phyloP scores from a whole-genome alignment of 495 filamentous ascomycete species.

The Oidiodendron maius region DNA sequence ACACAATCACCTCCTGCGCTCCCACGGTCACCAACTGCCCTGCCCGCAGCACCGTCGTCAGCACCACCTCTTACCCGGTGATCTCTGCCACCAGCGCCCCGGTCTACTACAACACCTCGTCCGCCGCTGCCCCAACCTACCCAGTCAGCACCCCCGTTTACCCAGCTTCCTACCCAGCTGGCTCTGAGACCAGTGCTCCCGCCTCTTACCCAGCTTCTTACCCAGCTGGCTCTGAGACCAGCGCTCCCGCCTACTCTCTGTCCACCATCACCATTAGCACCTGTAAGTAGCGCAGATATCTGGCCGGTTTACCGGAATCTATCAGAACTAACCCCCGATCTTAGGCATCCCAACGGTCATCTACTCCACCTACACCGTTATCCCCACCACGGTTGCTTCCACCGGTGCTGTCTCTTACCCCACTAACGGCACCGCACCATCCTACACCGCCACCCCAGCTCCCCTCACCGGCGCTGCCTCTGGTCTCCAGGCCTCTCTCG shows the following conservation, averaged over 20 bases:
- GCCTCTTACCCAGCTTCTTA: slow-evolving; percentile 26
- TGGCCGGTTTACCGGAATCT: slow-evolving; percentile 8
- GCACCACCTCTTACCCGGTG: slow-evolving; percentile 21
- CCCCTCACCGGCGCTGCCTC: slow-evolving; percentile 33
- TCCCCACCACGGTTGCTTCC: slow-evolving; percentile 46
- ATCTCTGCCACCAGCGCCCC: slow-evolving; percentile 20
- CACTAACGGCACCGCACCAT: slow-evolving; percentile 23
- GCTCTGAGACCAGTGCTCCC: neutral
- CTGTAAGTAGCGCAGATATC: slow-evolving; percentile 27
- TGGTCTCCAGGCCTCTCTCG: slow-evolving; percentile 35
- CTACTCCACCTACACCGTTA: slow-evolving; percentile 35
- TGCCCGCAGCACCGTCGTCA: slow-evolving; percentile 30
- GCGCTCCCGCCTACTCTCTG: neutral
- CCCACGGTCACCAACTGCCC: slow-evolving; percentile 46
- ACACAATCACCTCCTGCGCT: slow-evolving; percentile 46
- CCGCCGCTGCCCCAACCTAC: slow-evolving; percentile 1
- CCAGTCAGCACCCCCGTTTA: too few species aligned
- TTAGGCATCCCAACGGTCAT: slow-evolving; percentile 36
- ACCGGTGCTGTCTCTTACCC: neutral
- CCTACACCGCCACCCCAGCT: slow-evolving; percentile 23
- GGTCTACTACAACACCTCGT: slow-evolving; percentile 17
- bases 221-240: slow-evolving; percentile 30
- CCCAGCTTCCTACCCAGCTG: too few species aligned
- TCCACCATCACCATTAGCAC: slow-evolving; percentile 34
- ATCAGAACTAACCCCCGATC: slow-evolving; percentile 24